Conservation (phyloP, 2,329 filamentous ascomycete genomes). For the Penicillium thymicola region DNA sequence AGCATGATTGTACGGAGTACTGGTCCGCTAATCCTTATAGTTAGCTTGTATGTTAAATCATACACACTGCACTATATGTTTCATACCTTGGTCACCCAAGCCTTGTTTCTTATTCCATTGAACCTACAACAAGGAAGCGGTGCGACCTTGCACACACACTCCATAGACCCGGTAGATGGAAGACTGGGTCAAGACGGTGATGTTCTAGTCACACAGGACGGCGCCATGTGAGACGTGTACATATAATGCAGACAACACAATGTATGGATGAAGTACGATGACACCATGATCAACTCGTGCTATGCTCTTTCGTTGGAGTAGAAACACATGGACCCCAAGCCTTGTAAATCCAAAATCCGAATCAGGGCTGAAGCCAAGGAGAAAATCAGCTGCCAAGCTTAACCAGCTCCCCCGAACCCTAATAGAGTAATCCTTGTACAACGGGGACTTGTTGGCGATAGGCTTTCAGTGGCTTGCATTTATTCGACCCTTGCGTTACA, state of each 20-base stretch:
- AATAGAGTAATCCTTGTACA: conserved; percentile 17
- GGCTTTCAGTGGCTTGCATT: conserved; percentile 24
- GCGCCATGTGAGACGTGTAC: conserved; percentile 31
- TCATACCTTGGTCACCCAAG: neutral
- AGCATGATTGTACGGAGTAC: neutral
- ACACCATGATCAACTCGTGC: conserved; percentile 5
- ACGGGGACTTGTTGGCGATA: conserved; percentile 33
- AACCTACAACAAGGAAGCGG: neutral
- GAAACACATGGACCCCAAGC: conserved; percentile 2
- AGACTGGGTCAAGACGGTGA: conserved; percentile 12
- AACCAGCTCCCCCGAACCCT: conserved; percentile 25
- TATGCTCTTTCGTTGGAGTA: conserved; percentile 3
- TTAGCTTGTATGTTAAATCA: neutral
- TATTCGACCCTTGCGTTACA: conserved; percentile 15
- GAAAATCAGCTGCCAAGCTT: conserved; percentile 23
- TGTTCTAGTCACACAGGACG: conserved; percentile 13
- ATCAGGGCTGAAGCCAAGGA: conserved; percentile 5
- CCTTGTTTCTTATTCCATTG: conserved; percentile 1
- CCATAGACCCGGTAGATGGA: conserved; percentile 21
- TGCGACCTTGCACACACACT: conserved; percentile 15
- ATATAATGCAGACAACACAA: conserved; percentile 23
- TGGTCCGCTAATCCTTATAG: neutral
- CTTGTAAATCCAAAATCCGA: neutral
- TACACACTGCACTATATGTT: neutral
- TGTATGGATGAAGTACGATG: conserved; percentile 7